Conservation (phyloP, 1,139 yeast genomes). For the Tardiomyces blankii region DNA sequence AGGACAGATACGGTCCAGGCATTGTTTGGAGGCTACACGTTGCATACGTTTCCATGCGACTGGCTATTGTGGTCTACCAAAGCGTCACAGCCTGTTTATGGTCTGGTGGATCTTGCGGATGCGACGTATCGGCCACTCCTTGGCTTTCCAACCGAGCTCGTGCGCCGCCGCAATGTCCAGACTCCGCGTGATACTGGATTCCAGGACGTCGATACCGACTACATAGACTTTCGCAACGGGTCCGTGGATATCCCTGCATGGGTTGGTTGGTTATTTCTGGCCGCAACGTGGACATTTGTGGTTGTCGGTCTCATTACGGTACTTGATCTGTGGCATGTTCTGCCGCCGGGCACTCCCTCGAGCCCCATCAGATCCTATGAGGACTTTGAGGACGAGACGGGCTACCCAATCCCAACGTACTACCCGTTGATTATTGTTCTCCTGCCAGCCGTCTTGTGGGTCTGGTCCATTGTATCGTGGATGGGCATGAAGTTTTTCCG, state of each 20-base stretch:
- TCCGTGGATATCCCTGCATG: background rate
- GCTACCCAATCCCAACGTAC: conserved; percentile 31
- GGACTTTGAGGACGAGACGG: conserved; percentile 20
- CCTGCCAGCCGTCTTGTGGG: conserved; percentile 49
- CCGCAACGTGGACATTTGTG: background rate
- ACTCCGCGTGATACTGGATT: background rate
- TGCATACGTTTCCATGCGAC: background rate
- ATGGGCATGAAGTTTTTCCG: conserved; percentile 65
- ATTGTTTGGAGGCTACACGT: background rate
- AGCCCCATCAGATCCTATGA: background rate
- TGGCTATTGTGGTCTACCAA: background rate
- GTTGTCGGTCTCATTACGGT: background rate
- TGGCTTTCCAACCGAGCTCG: background rate
- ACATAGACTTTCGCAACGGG: background rate
- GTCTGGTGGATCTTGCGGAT: background rate
- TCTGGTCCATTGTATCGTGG: conserved; percentile 72
- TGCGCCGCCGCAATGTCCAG: background rate
- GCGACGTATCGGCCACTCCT: background rate
- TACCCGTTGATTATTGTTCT: conserved; percentile 43
- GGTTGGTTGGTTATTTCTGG: background rate
- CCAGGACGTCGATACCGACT: background rate
- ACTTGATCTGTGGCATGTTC: background rate
- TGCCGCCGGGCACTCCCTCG: background rate
- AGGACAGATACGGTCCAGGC: background rate
- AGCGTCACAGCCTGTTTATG: background rate